Percentiles rank a stretch among this genome's conserved stretches.
phyloP scores from a whole-genome alignment of 768 basidiomycete species.

The Naematelia aurantialba region DNA sequence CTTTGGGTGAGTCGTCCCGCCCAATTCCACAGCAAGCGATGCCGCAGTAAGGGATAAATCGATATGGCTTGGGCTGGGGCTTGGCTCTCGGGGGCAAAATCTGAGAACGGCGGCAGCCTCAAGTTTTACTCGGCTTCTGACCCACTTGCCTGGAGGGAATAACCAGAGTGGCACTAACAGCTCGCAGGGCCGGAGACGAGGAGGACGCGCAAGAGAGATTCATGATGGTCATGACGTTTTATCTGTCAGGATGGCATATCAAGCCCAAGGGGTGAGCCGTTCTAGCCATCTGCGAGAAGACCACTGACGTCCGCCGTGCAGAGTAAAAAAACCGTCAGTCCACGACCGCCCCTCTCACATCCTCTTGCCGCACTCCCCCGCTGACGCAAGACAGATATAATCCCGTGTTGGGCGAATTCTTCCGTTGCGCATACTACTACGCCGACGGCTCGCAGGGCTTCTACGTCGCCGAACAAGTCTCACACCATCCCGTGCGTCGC shows the following conservation, averaged over 20 bases:
- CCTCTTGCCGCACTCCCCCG: neutral
- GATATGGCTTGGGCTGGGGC: no score
- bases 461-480: conserved; percentile 94
- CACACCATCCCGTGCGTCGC: conserved; percentile 45
- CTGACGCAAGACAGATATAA: conserved; percentile 65
- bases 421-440: conserved; percentile 92
- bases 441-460: conserved; percentile 86
- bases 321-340: conserved; percentile 91
- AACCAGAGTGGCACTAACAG: no score
- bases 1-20: conserved; percentile 37
- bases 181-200: conserved; percentile 76
- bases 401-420: conserved; percentile 95
- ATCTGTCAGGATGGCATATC: conserved; percentile 99
- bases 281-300: neutral
- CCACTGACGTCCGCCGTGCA: conserved; percentile 1
- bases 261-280: conserved; percentile 74
- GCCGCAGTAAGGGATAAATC: no score
- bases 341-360: neutral
- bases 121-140: no score
- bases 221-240: conserved; percentile 84
- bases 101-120: no score
- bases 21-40: neutral
- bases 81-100: neutral
- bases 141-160: no score
- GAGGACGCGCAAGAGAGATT: conserved; percentile 84